phyloP scores from a whole-genome alignment of 1,139 yeast genomes.

The Dujonia santamariae region DNA sequence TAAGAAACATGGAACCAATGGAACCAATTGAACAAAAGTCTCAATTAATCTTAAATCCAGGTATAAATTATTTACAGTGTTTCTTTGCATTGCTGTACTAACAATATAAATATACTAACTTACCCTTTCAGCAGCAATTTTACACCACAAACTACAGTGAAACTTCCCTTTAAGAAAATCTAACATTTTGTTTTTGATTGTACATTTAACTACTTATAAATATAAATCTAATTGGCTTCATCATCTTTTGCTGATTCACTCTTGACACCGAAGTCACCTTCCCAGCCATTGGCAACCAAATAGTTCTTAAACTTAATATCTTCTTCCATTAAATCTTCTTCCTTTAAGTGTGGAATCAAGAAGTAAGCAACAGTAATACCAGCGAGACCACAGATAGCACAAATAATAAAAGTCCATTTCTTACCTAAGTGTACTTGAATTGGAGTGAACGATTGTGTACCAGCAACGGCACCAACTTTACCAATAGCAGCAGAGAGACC shows the following conservation, averaged over 20 bases:
- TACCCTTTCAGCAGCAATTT: no score
- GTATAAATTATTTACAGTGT: no score
- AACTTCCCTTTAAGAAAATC: no score
- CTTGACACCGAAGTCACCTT: slow-evolving; percentile 49
- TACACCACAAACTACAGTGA: no score
- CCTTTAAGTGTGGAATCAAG: slow-evolving; percentile 64
- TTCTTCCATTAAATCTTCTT: slow-evolving; percentile 64
- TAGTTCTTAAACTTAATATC: slow-evolving; percentile 63
- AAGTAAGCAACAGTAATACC: slow-evolving; percentile 62
- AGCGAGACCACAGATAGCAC: slow-evolving; percentile 65
- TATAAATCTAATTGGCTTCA: no score
- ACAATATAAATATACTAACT: no score
- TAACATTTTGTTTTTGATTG: no score
- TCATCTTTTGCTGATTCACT: neutral
- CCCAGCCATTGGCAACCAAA: slow-evolving; percentile 65
- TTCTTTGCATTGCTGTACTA: no score
- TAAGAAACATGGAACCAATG: no score
- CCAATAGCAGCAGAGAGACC: slow-evolving; percentile 50
- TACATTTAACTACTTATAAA: no score
- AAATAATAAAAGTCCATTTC: slow-evolving; percentile 50
- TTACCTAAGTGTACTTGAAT: slow-evolving; percentile 34
- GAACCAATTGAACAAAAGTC: no score
- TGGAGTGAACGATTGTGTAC: slow-evolving; percentile 44
- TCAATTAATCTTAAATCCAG: no score
- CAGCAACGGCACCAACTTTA: slow-evolving; percentile 50